Percentiles rank a stretch among this genome's conserved stretches.
Conservation (phyloP, 1,284 basidiomycete genomes). For the Cryptococcus floricola region DNA sequence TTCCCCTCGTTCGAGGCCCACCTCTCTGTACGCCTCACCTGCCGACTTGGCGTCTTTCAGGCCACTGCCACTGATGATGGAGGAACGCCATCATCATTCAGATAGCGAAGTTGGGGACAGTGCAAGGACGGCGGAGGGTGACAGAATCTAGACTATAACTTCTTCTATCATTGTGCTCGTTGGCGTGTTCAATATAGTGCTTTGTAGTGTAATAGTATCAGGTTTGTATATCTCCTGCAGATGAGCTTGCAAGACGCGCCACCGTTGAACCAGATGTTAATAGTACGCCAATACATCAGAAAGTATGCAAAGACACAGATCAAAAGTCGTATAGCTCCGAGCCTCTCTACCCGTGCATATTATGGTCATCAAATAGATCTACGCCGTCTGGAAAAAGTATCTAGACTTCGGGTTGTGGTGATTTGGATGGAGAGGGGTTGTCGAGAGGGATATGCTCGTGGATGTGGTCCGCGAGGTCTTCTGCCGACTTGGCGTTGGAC, state of each 20-base stretch:
- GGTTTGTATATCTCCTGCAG: too few relatives aligned
- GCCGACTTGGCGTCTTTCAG: constrained; percentile 17
- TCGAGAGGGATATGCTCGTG: constrained; percentile 39
- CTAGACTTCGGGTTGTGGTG: constrained; percentile 4
- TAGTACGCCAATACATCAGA: background rate
- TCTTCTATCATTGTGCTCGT: too few relatives aligned
- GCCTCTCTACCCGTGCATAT: background rate
- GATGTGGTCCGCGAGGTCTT: constrained; percentile 37
- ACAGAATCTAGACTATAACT: too few relatives aligned
- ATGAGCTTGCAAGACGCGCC: too few relatives aligned
- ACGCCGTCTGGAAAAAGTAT: background rate
- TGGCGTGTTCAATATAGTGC: too few relatives aligned
- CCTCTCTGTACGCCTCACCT: constrained; percentile 20
- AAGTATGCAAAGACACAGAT: background rate
- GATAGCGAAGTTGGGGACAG: too few relatives aligned
- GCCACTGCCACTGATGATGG: constrained; percentile 8
- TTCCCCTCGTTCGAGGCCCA: constrained; percentile 8
- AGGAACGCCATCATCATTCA: too few relatives aligned
- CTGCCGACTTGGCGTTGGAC: constrained; percentile 54
- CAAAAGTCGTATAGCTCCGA: background rate
- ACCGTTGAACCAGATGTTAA: too few relatives aligned
- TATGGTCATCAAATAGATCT: background rate
- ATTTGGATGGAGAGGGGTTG: constrained; percentile 6
- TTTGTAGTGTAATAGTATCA: too few relatives aligned
- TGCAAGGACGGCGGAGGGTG: too few relatives aligned